These are phyloP conservation scores for Nigrospora oryzae DNA, from an alignment of 2,329 filamentous ascomycete genomes.

Conservation along the genomic window DNA sequence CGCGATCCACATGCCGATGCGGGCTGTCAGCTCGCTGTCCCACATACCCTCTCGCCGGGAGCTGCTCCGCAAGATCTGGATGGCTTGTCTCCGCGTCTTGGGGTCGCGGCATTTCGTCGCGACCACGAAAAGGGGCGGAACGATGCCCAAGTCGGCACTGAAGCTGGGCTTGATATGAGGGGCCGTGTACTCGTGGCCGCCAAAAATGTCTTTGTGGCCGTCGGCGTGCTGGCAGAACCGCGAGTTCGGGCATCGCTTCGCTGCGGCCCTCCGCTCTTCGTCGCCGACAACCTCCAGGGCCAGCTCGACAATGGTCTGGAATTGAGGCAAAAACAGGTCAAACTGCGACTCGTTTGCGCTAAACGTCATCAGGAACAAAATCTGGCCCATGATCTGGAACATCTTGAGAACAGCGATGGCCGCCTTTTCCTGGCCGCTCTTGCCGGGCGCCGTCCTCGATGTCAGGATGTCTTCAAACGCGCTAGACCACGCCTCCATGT, in stretches of 20 bases:
- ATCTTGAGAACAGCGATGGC: slow-evolving; percentile 55
- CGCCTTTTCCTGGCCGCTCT: slow-evolving; percentile 47
- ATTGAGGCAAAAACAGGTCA: slow-evolving; percentile 42
- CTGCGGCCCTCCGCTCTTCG: slow-evolving; percentile 42
- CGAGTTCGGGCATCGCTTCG: slow-evolving; percentile 34
- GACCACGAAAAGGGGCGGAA: slow-evolving; percentile 57
- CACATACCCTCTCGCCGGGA: slow-evolving; percentile 60
- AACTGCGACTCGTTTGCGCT: slow-evolving; percentile 50
- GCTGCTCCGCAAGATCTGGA: slow-evolving; percentile 50
- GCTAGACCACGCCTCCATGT: slow-evolving; percentile 44
- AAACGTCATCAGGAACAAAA: slow-evolving; percentile 54
- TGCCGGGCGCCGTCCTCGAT: slow-evolving; percentile 36
- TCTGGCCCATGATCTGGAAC: slow-evolving; percentile 48
- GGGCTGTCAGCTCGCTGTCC: slow-evolving; percentile 53
- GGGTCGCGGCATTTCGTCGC: slow-evolving; percentile 58
- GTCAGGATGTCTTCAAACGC: slow-evolving; percentile 49
- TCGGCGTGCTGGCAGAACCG: slow-evolving; percentile 32
- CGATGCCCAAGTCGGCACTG: slow-evolving; percentile 54
- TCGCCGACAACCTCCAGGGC: slow-evolving; percentile 52
- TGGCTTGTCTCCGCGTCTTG: slow-evolving; percentile 47
- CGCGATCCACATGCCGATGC: slow-evolving; percentile 47
- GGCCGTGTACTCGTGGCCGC: slow-evolving; percentile 32
- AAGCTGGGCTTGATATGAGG: slow-evolving; percentile 53
- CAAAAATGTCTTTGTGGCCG: slow-evolving; percentile 27
- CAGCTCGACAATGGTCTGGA: slow-evolving; percentile 46